Conservation (phyloP, 23 red algal genomes). For the Pyropia yezoensis region DNA sequence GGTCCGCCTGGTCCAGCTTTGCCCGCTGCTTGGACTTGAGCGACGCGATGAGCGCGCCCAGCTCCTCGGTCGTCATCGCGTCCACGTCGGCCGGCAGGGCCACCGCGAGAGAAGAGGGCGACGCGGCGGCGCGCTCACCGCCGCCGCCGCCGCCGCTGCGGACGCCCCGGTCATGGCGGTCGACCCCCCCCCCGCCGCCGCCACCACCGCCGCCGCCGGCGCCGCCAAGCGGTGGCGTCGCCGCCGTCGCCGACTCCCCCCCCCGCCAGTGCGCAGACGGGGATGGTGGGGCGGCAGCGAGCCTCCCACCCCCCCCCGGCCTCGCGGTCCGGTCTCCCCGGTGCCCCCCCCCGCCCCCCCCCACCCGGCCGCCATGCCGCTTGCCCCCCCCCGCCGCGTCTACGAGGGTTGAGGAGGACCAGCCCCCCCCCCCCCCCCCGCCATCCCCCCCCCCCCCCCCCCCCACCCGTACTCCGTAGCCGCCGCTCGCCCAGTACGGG, state of each 20-base stretch:
- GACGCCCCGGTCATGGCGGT: neutral
- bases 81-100: slow-evolving; percentile 28
- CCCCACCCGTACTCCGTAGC: no score
- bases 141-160: neutral
- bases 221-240: slow-evolving; percentile 7
- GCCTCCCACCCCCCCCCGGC: no score
- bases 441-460: no score
- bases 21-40: slow-evolving; percentile 53
- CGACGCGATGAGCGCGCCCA: slow-evolving; percentile 41
- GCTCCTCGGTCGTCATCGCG: slow-evolving; percentile 39
- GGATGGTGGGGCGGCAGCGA: no score
- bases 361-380: no score
- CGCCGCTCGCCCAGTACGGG: no score
- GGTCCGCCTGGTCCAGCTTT: slow-evolving; percentile 31
- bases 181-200: neutral
- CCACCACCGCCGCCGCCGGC: slow-evolving; percentile 17
- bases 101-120: neutral
- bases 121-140: neutral
- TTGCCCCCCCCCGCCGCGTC: no score
- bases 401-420: no score
- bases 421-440: no score
- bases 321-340: no score
- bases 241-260: slow-evolving; percentile 1
- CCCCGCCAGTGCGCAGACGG: no score
- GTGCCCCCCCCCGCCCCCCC: no score